Evolutionary conservation across 352 stramenopile genomes (phyloP).

Genomic region (Pythium coloratum): DNA sequence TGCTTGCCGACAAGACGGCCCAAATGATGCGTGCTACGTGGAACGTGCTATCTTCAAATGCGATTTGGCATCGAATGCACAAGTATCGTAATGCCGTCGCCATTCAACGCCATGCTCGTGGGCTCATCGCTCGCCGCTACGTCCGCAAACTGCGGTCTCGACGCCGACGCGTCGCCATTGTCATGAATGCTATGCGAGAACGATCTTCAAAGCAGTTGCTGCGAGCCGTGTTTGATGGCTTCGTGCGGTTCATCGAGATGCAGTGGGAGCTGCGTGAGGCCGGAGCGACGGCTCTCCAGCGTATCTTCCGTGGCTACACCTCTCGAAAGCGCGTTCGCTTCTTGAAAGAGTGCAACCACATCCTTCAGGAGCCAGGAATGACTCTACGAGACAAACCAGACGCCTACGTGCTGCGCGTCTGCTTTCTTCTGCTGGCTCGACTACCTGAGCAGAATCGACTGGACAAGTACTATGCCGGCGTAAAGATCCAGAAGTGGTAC

Average conservation of each 20-base stretch:
- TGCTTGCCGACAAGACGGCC: constrained; percentile 40
- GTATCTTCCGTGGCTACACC: constrained; percentile 45
- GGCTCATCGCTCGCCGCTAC: constrained; percentile 38
- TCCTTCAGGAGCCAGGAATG: constrained; percentile 36
- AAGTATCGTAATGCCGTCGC: constrained; percentile 45
- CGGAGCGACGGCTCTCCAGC: constrained; percentile 39
- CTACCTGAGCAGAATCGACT: constrained; percentile 36
- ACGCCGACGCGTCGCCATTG: constrained; percentile 35
- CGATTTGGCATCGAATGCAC: constrained; percentile 44
- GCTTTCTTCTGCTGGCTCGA: constrained; percentile 47
- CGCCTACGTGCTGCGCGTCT: constrained; percentile 50
- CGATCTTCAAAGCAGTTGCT: constrained; percentile 34
- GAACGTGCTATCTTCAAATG: constrained; percentile 44
- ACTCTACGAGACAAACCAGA: constrained; percentile 38
- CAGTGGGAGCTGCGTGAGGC: constrained; percentile 26
- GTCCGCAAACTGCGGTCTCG: constrained; percentile 40
- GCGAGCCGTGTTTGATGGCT: constrained; percentile 31
- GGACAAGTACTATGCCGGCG: constrained; percentile 20
- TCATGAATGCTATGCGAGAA: constrained; percentile 33
- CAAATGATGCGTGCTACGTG: constrained; percentile 35
- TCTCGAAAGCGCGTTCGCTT: constrained; percentile 38
- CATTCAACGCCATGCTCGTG: constrained; percentile 53
- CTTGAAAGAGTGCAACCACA: constrained; percentile 37
- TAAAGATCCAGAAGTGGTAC: constrained; percentile 48
- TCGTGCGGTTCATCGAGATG: constrained; percentile 39